Evolutionary conservation across 2,329 filamentous ascomycete genomes (phyloP).

Genomic region (Ophiosphaerella herpotricha): DNA sequence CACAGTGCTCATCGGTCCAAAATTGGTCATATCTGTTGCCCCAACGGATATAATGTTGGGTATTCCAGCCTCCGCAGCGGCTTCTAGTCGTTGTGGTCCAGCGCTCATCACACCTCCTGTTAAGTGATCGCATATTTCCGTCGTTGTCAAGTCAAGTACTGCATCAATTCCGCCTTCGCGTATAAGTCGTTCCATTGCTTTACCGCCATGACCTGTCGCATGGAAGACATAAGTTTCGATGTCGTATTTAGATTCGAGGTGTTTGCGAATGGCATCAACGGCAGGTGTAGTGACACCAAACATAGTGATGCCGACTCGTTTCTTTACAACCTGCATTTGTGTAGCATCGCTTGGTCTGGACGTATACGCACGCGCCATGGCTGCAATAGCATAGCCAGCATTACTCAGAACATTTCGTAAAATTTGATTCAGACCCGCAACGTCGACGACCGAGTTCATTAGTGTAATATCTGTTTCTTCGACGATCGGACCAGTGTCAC

Average conservation of each 20-base stretch:
- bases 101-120: conserved; percentile 68
- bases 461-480: conserved; percentile 71
- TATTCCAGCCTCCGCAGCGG: conserved; percentile 61
- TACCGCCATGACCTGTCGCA: conserved; percentile 70
- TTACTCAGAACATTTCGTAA: conserved; percentile 64
- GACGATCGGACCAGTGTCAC: conserved; percentile 67
- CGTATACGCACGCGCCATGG: conserved; percentile 59
- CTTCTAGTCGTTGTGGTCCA: conserved; percentile 60
- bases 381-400: conserved; percentile 64
- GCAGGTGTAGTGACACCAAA: conserved; percentile 74
- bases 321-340: conserved; percentile 33
- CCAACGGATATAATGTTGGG: conserved; percentile 60
- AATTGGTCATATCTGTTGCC: conserved; percentile 60
- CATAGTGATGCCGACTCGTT: conserved; percentile 69
- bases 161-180: conserved; percentile 64
- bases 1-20: conserved; percentile 61
- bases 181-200: conserved; percentile 70
- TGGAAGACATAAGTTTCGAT: conserved; percentile 71
- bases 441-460: conserved; percentile 73
- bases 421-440: conserved; percentile 67
- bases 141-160: conserved; percentile 72
- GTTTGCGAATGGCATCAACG: conserved; percentile 59
- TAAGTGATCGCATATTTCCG: conserved; percentile 66
- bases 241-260: conserved; percentile 47
- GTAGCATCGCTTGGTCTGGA: neutral